Conservation (phyloP, 345 rosid genomes). For the Tarenaya hassleriana region DNA sequence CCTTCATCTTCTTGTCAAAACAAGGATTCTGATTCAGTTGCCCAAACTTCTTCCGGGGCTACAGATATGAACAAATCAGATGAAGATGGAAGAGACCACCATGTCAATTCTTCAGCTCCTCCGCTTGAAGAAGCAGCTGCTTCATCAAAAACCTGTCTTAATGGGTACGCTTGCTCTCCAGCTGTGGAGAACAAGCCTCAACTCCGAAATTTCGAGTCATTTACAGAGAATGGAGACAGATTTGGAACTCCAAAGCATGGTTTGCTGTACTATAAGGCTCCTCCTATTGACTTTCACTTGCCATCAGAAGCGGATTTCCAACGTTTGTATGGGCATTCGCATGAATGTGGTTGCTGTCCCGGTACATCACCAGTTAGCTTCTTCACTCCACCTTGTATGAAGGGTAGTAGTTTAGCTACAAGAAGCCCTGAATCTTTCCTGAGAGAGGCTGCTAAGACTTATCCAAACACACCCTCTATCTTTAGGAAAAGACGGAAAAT, state of each 20-base stretch:
- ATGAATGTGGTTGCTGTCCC: slow-evolving; percentile 42
- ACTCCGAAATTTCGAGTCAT: slow-evolving; percentile 21
- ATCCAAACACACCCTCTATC: slow-evolving; percentile 86
- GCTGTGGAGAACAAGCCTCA: slow-evolving; percentile 32
- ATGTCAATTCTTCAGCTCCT: slow-evolving; percentile 35
- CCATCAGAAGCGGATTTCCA: slow-evolving; percentile 34
- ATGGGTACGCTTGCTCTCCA: slow-evolving; percentile 47
- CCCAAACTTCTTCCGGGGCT: slow-evolving; percentile 44
- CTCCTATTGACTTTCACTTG: slow-evolving; percentile 32
- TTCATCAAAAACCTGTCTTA: slow-evolving; percentile 34
- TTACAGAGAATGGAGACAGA: slow-evolving; percentile 31
- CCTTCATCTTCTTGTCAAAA: slow-evolving; percentile 25
- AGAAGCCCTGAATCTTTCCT: slow-evolving; percentile 69
- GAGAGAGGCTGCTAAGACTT: slow-evolving; percentile 73
- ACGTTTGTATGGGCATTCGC: slow-evolving; percentile 31
- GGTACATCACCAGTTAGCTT: slow-evolving; percentile 51
- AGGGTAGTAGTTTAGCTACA: slow-evolving; percentile 28
- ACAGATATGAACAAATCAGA: slow-evolving; percentile 38
- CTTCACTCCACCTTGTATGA: slow-evolving; percentile 80
- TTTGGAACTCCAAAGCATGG: slow-evolving; percentile 32
- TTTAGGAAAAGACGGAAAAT: slow-evolving; percentile 58
- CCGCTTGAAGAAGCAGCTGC: slow-evolving; percentile 39
- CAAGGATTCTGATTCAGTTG: slow-evolving; percentile 45
- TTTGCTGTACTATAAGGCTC: slow-evolving; percentile 49
- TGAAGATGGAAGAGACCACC: slow-evolving; percentile 44